Evolutionary conservation across 768 basidiomycete genomes (phyloP).

Genomic region (Rhodotorula graminis): DNA sequence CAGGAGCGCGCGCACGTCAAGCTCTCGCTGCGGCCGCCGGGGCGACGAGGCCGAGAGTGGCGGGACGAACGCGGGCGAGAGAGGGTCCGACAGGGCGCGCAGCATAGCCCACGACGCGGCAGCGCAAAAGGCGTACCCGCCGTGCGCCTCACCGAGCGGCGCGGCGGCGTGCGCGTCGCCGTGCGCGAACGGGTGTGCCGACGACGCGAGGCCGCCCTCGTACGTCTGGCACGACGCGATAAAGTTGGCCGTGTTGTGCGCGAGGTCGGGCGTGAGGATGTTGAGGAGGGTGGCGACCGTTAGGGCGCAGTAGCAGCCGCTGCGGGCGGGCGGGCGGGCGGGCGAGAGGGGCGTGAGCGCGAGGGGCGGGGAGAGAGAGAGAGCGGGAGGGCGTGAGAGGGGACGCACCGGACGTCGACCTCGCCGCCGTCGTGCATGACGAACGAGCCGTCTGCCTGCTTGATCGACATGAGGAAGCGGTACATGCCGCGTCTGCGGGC

Average conservation of each 20-base stretch:
- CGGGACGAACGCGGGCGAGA: conserved; percentile 23
- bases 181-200: conserved; percentile 65
- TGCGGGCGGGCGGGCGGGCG: conserved; percentile 44
- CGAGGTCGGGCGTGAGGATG: conserved; percentile 80
- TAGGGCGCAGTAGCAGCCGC: conserved; percentile 91
- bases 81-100: conserved; percentile 52
- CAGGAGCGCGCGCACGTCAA: conserved; percentile 61
- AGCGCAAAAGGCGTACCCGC: conserved; percentile 94
- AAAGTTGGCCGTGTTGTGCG: conserved; percentile 69
- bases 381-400: neutral
- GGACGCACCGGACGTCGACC: conserved; percentile 78
- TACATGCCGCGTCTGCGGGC: conserved; percentile 65
- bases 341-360: neutral
- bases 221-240: conserved; percentile 88
- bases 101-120: conserved; percentile 78
- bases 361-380: no score
- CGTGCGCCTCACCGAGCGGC: conserved; percentile 89
- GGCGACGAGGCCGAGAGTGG: neutral
- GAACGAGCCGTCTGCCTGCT: conserved; percentile 89
- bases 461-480: conserved; percentile 82
- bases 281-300: conserved; percentile 75
- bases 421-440: conserved; percentile 80
- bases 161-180: conserved; percentile 50
- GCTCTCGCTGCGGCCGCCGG: neutral
- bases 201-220: conserved; percentile 86